These are phyloP conservation scores for Boletus tomentosulus DNA, from an alignment of 768 basidiomycete species.

Conservation along the genomic window DNA sequence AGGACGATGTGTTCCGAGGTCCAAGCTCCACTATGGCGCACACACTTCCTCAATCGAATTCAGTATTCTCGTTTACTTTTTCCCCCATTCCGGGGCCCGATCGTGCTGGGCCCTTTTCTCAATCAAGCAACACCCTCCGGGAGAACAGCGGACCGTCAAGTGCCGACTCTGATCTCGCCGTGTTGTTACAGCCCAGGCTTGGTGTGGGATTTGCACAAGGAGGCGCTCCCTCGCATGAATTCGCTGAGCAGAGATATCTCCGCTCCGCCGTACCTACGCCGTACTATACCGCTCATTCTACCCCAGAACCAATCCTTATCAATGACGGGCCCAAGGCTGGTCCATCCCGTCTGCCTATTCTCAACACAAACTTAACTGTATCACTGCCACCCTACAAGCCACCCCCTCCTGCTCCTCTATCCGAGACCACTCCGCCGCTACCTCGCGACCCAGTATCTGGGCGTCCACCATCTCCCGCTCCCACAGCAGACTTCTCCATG, in stretches of 20 bases:
- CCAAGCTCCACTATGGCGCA: background rate
- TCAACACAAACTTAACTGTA: conserved; percentile 17
- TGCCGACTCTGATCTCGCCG: conserved; percentile 22
- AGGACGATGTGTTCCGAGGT: conserved; percentile 13
- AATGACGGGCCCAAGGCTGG: conserved; percentile 20
- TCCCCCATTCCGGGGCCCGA: background rate
- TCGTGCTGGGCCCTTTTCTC: conserved; percentile 4
- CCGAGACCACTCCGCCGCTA: conserved; percentile 22
- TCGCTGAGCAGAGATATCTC: conserved; percentile 14
- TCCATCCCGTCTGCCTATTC: conserved; percentile 25
- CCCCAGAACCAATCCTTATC: conserved; percentile 24
- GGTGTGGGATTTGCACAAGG: conserved; percentile 11
- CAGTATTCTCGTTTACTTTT: conserved; percentile 11
- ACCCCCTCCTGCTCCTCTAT: conserved; percentile 27
- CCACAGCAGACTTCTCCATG: conserved; percentile 45
- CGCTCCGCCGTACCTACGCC: conserved; percentile 25
- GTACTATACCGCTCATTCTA: conserved; percentile 31
- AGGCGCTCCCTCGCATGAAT: conserved; percentile 7
- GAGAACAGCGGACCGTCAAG: conserved; percentile 13
- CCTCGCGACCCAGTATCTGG: conserved; percentile 9
- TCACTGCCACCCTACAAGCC: conserved; percentile 9
- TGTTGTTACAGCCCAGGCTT: conserved; percentile 8
- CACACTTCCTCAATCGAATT: conserved; percentile 1
- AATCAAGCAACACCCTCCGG: background rate
- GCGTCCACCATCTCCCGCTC: conserved; percentile 43